phyloP scores from a whole-genome alignment of 2,329 filamentous ascomycete genomes.

The Penicillium sp. region DNA sequence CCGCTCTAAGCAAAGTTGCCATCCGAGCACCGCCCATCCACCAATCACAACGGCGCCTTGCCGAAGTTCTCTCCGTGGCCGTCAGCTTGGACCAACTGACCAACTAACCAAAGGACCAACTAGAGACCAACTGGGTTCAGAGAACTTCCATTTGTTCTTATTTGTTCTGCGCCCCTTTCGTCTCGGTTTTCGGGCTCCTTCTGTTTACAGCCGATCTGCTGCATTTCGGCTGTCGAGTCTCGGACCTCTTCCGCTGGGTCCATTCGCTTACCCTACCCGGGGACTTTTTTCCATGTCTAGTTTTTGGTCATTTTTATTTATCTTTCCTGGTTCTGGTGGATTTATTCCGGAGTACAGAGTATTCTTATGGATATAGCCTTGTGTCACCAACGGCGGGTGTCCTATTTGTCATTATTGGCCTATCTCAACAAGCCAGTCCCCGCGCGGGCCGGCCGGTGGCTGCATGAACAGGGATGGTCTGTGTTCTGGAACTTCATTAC shows the following conservation, averaged over 20 bases:
- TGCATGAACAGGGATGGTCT: slow-evolving; percentile 6
- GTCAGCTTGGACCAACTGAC: not conserved
- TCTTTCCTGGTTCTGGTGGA: no score
- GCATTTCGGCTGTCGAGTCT: not conserved
- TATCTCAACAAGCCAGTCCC: not conserved
- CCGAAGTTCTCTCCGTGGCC: slow-evolving; percentile 27
- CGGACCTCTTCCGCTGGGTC: not conserved
- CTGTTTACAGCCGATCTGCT: not conserved
- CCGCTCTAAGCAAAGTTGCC: slow-evolving; percentile 37
- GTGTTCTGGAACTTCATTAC: not conserved
- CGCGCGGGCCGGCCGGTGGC: not conserved
- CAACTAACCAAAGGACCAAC: no score
- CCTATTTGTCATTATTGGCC: not conserved
- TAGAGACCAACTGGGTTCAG: not conserved
- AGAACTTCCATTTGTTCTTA: slow-evolving; percentile 7
- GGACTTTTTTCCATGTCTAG: no score
- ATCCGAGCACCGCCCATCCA: slow-evolving; percentile 23
- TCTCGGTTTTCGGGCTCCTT: not conserved
- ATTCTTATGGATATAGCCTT: not conserved
- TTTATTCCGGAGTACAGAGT: no score
- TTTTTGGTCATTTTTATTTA: not conserved
- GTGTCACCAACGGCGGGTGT: not conserved
- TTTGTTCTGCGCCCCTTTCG: not conserved
- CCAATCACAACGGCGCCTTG: slow-evolving; percentile 39
- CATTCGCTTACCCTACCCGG: not conserved